These are phyloP conservation scores for Nakazawaea ernobii DNA, from an alignment of 805 yeast species.

Conservation along the genomic window DNA sequence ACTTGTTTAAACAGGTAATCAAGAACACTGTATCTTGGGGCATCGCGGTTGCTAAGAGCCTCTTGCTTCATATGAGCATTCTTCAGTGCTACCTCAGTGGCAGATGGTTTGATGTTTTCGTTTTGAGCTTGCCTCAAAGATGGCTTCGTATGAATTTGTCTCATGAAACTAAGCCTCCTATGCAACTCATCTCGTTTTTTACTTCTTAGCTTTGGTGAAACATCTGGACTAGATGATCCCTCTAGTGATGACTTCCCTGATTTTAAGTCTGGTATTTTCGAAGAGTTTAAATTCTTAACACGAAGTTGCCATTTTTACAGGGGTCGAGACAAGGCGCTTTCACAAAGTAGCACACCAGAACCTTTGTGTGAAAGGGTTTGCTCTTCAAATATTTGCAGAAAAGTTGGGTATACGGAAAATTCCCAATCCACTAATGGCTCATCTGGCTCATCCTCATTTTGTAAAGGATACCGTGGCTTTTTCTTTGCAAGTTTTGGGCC, in stretches of 20 bases:
- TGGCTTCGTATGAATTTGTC: neutral
- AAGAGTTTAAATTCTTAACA: neutral
- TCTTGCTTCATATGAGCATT: neutral
- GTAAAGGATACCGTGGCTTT: constrained; percentile 34
- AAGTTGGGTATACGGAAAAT: neutral
- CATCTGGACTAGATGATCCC: neutral
- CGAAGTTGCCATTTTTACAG: neutral
- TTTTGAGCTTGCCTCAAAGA: neutral
- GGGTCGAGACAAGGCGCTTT: neutral
- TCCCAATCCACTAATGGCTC: constrained; percentile 9
- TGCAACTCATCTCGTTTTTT: neutral
- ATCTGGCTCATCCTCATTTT: constrained; percentile 19
- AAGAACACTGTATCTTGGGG: no score
- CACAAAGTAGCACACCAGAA: neutral
- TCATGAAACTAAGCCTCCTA: neutral
- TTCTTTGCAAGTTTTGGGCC: constrained; percentile 20
- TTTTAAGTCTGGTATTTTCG: neutral
- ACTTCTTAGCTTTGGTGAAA: constrained; percentile 6
- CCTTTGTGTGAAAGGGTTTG: constrained; percentile 4
- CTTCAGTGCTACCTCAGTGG: neutral
- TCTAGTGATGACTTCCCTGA: neutral
- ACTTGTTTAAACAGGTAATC: constrained; percentile 32
- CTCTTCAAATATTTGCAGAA: constrained; percentile 19
- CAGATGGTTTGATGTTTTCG: neutral
- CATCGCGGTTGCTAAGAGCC: neutral